Conservation (phyloP, 108 stramenopile genomes). For the Cylindrotheca closterium region DNA sequence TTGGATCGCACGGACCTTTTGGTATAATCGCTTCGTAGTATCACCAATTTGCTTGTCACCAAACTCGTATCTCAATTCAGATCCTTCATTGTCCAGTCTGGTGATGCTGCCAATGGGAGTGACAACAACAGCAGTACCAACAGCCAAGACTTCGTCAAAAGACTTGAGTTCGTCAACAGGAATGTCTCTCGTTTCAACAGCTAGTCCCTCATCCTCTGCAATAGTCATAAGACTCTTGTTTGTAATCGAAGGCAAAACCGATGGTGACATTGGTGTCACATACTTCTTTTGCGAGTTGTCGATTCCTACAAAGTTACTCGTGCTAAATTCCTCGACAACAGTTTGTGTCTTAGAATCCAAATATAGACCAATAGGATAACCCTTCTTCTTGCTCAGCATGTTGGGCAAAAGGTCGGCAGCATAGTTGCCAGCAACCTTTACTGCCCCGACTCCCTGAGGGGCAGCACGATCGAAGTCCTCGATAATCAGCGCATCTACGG, state of each 20-base stretch:
- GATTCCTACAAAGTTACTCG: constrained; percentile 98
- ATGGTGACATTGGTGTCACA: constrained; percentile 90
- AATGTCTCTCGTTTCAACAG: constrained; percentile 86
- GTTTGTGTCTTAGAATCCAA: constrained; percentile 92
- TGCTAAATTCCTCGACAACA: constrained; percentile 95
- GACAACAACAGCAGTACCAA: constrained; percentile 98
- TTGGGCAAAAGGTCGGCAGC: constrained; percentile 97
- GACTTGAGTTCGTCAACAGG: constrained; percentile 73
- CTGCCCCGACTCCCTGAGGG: constrained; percentile 93
- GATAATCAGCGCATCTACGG: constrained; percentile 90
- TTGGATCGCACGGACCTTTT: constrained; percentile 89
- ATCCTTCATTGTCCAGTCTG: constrained; percentile 51
- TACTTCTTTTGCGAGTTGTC: constrained; percentile 71
- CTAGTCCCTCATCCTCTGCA: constrained; percentile 88
- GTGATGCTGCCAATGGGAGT: constrained; percentile 91
- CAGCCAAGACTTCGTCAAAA: constrained; percentile 95
- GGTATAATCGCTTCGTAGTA: constrained; percentile 83
- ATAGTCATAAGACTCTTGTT: constrained; percentile 96
- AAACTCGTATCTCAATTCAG: constrained; percentile 66
- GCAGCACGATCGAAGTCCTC: constrained; percentile 97
- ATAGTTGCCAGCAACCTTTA: constrained; percentile 99
- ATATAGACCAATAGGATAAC: constrained; percentile 96
- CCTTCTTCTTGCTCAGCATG: constrained; percentile 93
- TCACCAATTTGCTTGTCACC: constrained; percentile 79
- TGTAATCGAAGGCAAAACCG: constrained; percentile 94